These are phyloP conservation scores for Alectoria sarmentosa DNA, from an alignment of 495 filamentous ascomycete genomes.

Conservation along the genomic window DNA sequence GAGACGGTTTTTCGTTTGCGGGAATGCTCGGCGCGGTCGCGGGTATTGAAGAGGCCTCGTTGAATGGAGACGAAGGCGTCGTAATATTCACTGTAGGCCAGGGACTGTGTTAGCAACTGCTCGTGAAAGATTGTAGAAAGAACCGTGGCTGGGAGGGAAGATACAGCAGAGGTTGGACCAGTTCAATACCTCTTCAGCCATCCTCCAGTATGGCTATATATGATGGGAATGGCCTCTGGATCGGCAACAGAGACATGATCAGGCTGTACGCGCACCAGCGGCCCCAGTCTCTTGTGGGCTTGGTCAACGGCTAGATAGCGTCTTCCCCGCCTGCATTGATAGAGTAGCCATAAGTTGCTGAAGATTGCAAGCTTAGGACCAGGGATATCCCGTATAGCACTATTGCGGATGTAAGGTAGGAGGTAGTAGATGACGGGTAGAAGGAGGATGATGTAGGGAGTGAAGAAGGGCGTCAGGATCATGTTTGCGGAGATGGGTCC, in stretches of 20 bases:
- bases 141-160: not conserved
- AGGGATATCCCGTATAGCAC: slow-evolving; percentile 57
- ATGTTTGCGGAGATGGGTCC: not conserved
- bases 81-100: slow-evolving; percentile 68
- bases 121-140: not conserved
- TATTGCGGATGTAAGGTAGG: slow-evolving; percentile 61
- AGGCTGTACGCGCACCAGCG: slow-evolving; percentile 53
- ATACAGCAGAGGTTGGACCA: not conserved
- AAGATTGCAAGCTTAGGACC: slow-evolving; percentile 59
- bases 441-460: slow-evolving; percentile 52
- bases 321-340: slow-evolving; percentile 57
- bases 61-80: slow-evolving; percentile 86
- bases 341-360: slow-evolving; percentile 71
- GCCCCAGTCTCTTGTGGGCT: slow-evolving; percentile 64
- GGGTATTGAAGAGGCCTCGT: slow-evolving; percentile 85
- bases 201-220: slow-evolving; percentile 65
- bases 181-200: slow-evolving; percentile 59
- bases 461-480: slow-evolving; percentile 31
- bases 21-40: slow-evolving; percentile 73
- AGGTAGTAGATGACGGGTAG: slow-evolving; percentile 55
- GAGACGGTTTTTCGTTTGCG: slow-evolving; percentile 86
- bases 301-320: slow-evolving; percentile 63
- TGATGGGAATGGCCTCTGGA: slow-evolving; percentile 45
- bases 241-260: slow-evolving; percentile 55
- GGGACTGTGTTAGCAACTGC: not conserved